Evolutionary conservation across 768 basidiomycete species (phyloP).

Genomic region (Agrocybe chaxingu): DNA sequence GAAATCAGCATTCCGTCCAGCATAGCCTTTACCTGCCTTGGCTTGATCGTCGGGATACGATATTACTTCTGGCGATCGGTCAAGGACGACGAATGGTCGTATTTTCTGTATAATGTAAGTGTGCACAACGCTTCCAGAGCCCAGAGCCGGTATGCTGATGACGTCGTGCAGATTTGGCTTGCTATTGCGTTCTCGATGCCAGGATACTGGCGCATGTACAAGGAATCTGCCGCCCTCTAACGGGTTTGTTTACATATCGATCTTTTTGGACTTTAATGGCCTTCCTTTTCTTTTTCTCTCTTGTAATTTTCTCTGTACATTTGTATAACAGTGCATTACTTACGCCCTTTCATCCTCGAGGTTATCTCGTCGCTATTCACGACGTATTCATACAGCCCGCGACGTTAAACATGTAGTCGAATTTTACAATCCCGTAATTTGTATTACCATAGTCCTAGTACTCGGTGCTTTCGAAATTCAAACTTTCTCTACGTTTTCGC

Average conservation of each 20-base stretch:
- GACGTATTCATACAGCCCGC: too few species aligned
- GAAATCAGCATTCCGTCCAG: constrained; percentile 23
- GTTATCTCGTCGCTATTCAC: too few species aligned
- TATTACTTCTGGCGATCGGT: constrained; percentile 15
- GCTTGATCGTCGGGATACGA: constrained; percentile 23
- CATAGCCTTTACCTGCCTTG: constrained; percentile 25
- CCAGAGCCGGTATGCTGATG: not conserved
- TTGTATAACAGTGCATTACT: too few species aligned
- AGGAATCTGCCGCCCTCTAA: constrained; percentile 9
- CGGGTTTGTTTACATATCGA: too few species aligned
- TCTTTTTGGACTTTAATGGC: too few species aligned
- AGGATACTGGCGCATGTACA: constrained; percentile 22
- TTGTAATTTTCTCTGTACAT: not conserved
- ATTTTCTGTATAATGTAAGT: constrained; percentile 24
- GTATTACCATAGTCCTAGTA: too few species aligned
- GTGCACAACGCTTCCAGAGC: not conserved
- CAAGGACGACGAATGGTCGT: constrained; percentile 17
- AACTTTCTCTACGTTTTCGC: too few species aligned
- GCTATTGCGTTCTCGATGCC: constrained; percentile 16
- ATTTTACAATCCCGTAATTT: too few species aligned
- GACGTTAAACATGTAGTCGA: too few species aligned
- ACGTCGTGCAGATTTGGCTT: constrained; percentile 18
- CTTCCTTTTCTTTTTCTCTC: not conserved
- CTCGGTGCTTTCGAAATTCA: too few species aligned
- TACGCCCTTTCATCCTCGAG: too few species aligned